phyloP scores from a whole-genome alignment of 139 green algal genomes.

The Yamagishiella unicocca region DNA sequence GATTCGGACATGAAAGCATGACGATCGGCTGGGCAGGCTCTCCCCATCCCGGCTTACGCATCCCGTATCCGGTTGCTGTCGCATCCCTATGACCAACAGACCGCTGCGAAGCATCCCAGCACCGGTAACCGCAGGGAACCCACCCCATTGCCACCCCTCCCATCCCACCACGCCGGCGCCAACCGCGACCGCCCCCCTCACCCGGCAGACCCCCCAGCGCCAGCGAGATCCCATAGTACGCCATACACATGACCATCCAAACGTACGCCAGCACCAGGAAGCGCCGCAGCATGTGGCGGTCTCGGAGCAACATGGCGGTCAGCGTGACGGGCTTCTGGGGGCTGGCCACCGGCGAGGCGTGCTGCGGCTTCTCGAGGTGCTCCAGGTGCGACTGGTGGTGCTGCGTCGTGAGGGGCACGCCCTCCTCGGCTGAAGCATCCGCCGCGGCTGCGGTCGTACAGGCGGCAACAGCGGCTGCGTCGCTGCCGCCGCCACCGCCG shows the following conservation, averaged over 20 bases:
- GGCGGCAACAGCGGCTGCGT: neutral
- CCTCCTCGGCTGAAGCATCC: neutral
- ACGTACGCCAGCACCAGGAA: slow-evolving; percentile 62
- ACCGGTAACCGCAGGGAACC: too few species aligned
- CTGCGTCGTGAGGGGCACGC: neutral
- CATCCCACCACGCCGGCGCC: too few species aligned
- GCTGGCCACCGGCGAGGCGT: neutral
- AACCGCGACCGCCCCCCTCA: too few species aligned
- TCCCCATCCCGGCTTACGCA: too few species aligned
- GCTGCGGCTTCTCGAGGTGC: neutral
- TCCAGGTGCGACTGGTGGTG: slow-evolving; percentile 1
- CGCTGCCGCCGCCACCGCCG: neutral
- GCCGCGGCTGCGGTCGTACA: neutral
- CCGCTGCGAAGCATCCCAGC: too few species aligned
- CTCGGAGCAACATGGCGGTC: slow-evolving; percentile 24
- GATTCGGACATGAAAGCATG: too few species aligned
- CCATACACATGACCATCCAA: slow-evolving; percentile 57
- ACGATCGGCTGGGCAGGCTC: too few species aligned
- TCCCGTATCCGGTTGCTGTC: too few species aligned
- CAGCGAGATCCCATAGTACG: slow-evolving; percentile 49
- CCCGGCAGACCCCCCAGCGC: slow-evolving; percentile 24
- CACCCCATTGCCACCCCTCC: too few species aligned
- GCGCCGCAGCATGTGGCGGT: slow-evolving; percentile 58
- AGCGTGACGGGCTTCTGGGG: slow-evolving; percentile 2
- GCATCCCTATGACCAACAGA: too few species aligned